Evolutionary conservation across 305 asterid species (phyloP), one percentile per base, ranked within the genome.

Genomic region (Lippia alba): DNA sequence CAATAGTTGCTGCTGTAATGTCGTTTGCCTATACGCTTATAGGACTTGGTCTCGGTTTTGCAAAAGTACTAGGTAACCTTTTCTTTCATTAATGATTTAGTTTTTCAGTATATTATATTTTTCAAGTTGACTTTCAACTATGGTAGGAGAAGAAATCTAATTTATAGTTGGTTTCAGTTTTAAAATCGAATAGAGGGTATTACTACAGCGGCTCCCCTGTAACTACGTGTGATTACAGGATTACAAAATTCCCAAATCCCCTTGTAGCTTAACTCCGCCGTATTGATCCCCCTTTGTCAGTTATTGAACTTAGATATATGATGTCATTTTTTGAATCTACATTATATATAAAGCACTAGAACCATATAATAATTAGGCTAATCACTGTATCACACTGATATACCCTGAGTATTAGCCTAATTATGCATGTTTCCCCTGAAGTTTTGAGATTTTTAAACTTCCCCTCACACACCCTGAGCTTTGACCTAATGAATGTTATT

Each of bases 1-100:
- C 90, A 1, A 70, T 85, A 49, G 40, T 85, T 58, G 84, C 90
- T 61, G 85, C 87, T 51, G 53, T 72, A 50, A 85, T 80, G 89
- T 82, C 87, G 70, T 85, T 85, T 16, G 76, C 72, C 17, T 85
- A 85, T 60, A 71, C 87, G 64, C 72, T 76, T 79, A 79, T 85
- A 4, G 89, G 87, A 16, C 69, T 82, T 17, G 83, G 65, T 9
- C 89, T 85, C 24, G 84, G 87, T 67, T 12, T 80, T 8, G 85
- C 84, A 30, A 78, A 80, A 75, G 85, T 71, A 10, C n/a, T 80
- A 67, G 89, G 87, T 85, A 80, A 36, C 14, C 30, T 24, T 45
- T 64, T 56, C 55, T 16, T 50, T 70, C 61, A 10, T 4, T 34
- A 0, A 39, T 55, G 34, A 44, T 44, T 44, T 6, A 44, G 60